A percentile compares a stretch with the other conserved stretches of the same genome.
These are phyloP conservation scores for Lactarius indigo DNA, from an alignment of 768 basidiomycete genomes.

Conservation along the genomic window DNA sequence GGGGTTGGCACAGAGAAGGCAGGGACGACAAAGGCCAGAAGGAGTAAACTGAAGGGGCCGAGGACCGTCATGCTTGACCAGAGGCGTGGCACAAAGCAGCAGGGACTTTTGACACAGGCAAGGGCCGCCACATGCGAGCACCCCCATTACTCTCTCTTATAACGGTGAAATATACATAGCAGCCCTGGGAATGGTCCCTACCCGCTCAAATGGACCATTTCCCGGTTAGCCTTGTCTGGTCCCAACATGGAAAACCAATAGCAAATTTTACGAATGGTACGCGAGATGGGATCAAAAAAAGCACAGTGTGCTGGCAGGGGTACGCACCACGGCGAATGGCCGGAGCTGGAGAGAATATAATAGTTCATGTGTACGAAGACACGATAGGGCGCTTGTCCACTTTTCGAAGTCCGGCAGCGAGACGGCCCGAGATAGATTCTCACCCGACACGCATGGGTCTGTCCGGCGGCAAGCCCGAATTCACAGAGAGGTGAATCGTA, in stretches of 20 bases:
- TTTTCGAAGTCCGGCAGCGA: not conserved
- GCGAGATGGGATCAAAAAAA: not conserved
- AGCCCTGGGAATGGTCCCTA: not conserved
- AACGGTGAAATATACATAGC: not conserved
- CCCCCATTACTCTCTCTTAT: not conserved
- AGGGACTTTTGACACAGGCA: not conserved
- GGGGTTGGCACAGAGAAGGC: not conserved
- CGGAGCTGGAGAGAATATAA: not conserved
- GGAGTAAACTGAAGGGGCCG: not conserved
- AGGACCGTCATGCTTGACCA: not conserved
- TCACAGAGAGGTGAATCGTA: not conserved
- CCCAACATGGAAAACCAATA: not conserved
- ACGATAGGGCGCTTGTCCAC: too few relatives aligned
- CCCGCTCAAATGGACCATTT: not conserved
- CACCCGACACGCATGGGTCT: not conserved
- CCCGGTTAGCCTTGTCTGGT: not conserved
- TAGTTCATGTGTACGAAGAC: not conserved
- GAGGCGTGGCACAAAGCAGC: not conserved
- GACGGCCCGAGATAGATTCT: not conserved
- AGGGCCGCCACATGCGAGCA: not conserved
- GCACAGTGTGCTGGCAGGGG: not conserved
- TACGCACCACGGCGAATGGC: not conserved
- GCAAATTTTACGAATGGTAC: not conserved
- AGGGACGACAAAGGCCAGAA: not conserved
- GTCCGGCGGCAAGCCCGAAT: not conserved